Conservation (phyloP, 2,329 filamentous ascomycete genomes). For the Akanthomyces dipterigenus region DNA sequence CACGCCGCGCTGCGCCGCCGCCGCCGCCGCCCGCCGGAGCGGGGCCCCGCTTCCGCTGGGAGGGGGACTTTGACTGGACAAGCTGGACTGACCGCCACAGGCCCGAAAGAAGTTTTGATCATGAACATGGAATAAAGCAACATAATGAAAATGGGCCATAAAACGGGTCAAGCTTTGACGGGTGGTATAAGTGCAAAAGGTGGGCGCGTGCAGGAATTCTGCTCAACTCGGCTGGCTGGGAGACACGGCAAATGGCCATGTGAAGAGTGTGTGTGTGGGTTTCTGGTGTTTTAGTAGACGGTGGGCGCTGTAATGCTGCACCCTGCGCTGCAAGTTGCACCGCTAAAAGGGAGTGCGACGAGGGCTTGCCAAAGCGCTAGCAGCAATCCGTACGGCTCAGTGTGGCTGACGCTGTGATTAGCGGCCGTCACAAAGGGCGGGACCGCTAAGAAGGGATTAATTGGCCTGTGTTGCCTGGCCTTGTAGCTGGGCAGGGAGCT, state of each 20-base stretch:
- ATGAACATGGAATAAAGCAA: not conserved
- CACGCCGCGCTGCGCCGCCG: not conserved
- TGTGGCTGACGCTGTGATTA: not conserved
- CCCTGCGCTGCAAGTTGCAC: not conserved
- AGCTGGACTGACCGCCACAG: not conserved
- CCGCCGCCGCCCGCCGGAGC: not conserved
- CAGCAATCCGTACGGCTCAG: too few relatives aligned
- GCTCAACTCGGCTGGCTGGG: too few relatives aligned
- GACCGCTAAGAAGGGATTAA: too few relatives aligned
- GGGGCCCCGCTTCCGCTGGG: slow-evolving; percentile 5
- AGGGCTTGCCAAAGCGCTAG: not conserved
- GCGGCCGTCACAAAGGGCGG: not conserved
- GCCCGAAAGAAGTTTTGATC: not conserved
- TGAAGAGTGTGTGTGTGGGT: not conserved
- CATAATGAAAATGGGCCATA: not conserved
- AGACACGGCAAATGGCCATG: not conserved
- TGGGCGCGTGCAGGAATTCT: not conserved
- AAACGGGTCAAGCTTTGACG: not conserved
- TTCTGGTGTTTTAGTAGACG: not conserved
- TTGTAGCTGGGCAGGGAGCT: not conserved
- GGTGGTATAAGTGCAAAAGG: not conserved
- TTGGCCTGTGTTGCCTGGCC: too few relatives aligned
- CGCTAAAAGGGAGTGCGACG: not conserved
- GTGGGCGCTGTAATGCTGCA: not conserved
- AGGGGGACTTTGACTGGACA: not conserved